These are phyloP conservation scores for Phytomonas francai DNA, from an alignment of 208 protist genomes.

Conservation along the genomic window DNA sequence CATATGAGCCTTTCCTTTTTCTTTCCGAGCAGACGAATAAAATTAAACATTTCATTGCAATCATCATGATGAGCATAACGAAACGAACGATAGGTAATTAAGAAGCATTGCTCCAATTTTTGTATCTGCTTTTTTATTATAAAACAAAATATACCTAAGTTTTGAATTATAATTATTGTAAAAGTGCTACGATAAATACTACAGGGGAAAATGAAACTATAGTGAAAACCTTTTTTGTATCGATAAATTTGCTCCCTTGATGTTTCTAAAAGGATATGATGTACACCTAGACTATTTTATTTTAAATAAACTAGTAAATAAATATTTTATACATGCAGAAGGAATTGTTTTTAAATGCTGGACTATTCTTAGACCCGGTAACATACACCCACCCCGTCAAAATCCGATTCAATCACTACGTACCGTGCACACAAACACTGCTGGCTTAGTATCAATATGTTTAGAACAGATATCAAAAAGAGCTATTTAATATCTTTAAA, in stretches of 20 bases:
- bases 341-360: not conserved
- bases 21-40: not conserved
- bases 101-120: not conserved
- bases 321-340: not conserved
- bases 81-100: not conserved
- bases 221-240: not conserved
- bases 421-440: not conserved
- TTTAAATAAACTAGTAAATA: not conserved
- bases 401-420: not conserved
- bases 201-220: not conserved
- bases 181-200: conserved; percentile 1
- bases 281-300: not conserved
- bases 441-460: not conserved
- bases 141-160: not conserved
- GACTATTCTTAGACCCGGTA: not conserved
- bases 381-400: not conserved
- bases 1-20: not conserved
- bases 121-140: not conserved
- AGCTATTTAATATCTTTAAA: not conserved
- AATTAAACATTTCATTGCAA: not conserved
- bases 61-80: not conserved
- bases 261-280: not conserved
- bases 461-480: not conserved
- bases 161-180: not conserved
- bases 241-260: not conserved